A percentile compares a stretch with the other conserved stretches of the same genome.
These are phyloP conservation scores for Vigna angularis DNA, from an alignment of 306 rosid genomes.

Conservation along the genomic window DNA sequence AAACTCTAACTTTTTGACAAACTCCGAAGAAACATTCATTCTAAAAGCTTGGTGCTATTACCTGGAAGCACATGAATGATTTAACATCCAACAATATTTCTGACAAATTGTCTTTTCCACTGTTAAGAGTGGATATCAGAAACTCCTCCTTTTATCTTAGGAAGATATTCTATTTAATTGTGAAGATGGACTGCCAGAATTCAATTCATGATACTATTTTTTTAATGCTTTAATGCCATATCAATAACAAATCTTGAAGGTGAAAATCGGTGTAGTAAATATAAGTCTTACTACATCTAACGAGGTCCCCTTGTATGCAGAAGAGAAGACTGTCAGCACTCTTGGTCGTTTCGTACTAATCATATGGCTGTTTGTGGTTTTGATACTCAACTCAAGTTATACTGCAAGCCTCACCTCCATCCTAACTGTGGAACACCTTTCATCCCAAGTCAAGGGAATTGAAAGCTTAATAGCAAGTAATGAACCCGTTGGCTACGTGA, in stretches of 20 bases:
- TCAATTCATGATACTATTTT: neutral
- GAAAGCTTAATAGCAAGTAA: constrained; percentile 57
- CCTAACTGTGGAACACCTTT: constrained; percentile 77
- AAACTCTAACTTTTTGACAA: neutral
- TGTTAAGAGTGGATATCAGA: neutral
- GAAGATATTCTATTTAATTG: too few relatives aligned
- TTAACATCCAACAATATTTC: neutral
- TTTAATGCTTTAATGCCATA: neutral
- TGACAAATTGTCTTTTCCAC: neutral
- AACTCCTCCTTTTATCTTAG: too few relatives aligned
- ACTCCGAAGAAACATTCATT: neutral
- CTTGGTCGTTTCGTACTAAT: constrained; percentile 77
- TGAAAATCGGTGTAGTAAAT: too few relatives aligned
- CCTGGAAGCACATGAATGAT: neutral
- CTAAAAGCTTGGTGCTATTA: neutral
- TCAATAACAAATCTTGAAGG: too few relatives aligned
- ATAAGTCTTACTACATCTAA: too few relatives aligned
- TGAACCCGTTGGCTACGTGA: constrained; percentile 69
- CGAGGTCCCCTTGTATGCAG: constrained; percentile 44
- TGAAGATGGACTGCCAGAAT: neutral
- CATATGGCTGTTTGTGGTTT: constrained; percentile 83
- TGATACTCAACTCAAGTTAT: constrained; percentile 82
- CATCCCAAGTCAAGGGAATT: constrained; percentile 75
- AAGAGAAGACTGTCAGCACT: constrained; percentile 73
- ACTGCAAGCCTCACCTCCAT: constrained; percentile 85